phyloP scores from a whole-genome alignment of 2,329 filamentous ascomycete species.

The Neonectria neomacrospora region DNA sequence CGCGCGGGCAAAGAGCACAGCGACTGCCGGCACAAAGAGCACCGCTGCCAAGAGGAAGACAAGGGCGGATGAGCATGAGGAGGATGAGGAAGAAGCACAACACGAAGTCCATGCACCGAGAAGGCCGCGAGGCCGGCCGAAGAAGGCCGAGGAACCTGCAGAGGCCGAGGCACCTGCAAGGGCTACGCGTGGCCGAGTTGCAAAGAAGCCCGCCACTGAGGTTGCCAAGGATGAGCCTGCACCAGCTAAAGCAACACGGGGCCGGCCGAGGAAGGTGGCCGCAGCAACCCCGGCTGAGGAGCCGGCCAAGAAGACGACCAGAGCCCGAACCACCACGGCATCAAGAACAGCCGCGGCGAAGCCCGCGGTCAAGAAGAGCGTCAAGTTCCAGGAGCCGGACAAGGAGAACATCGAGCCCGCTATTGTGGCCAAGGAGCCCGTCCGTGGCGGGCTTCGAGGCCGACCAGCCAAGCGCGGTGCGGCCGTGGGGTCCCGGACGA shows the following conservation, averaged over 20 bases:
- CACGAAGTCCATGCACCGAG: conserved; percentile 49
- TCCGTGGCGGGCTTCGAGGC: conserved; percentile 51
- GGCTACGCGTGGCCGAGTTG: conserved; percentile 45
- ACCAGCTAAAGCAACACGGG: conserved; percentile 53
- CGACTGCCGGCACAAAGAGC: conserved; percentile 48
- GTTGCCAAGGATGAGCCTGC: conserved; percentile 39
- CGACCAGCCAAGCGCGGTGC: conserved; percentile 58
- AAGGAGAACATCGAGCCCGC: conserved; percentile 70
- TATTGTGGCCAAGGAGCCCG: conserved; percentile 50
- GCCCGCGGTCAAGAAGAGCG: conserved; percentile 66
- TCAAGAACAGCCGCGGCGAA: conserved; percentile 52
- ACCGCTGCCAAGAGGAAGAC: conserved; percentile 61
- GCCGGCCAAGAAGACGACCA: conserved; percentile 49
- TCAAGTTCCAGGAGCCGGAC: conserved; percentile 72
- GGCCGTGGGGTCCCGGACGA: conserved; percentile 47
- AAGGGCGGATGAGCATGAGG: conserved; percentile 63
- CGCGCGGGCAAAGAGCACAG: conserved; percentile 58
- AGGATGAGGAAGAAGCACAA: conserved; percentile 56
- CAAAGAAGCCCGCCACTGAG: conserved; percentile 44
- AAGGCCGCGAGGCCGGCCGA: conserved; percentile 55
- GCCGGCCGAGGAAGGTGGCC: conserved; percentile 56
- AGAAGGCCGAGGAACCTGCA: conserved; percentile 52
- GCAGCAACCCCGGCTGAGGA: conserved; percentile 38
- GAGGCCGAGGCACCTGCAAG: conserved; percentile 38
- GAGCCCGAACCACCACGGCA: conserved; percentile 41